phyloP scores from a whole-genome alignment of 169 alveolate genomes.

The Cryptosporidium parvum region DNA sequence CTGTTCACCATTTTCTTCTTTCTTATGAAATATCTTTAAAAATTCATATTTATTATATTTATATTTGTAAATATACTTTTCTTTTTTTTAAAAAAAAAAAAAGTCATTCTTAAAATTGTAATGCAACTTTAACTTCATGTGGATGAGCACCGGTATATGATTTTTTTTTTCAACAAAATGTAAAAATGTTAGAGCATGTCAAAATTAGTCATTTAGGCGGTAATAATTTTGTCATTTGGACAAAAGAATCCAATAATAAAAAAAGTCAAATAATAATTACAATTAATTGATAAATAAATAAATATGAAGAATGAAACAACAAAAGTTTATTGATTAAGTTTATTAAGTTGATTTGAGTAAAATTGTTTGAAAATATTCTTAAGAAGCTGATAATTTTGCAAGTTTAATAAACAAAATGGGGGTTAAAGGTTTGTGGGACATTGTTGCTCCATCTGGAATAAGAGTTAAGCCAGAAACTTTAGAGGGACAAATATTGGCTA shows the following conservation, averaged over 20 bases:
- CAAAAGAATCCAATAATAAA: not conserved
- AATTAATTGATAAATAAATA: not conserved
- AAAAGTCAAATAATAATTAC: not conserved
- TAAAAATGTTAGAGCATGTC: not conserved
- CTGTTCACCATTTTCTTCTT: not conserved
- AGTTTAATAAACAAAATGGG: constrained; percentile 80
- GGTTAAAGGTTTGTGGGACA: constrained; percentile 88
- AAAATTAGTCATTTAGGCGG: not conserved
- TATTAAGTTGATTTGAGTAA: not conserved
- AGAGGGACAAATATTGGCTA: constrained; percentile 87
- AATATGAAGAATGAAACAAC: not conserved
- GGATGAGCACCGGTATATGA: constrained; percentile 2
- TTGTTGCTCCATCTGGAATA: constrained; percentile 89
- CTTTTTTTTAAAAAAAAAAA: no score
- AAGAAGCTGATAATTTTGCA: not conserved
- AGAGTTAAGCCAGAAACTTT: constrained; percentile 85
- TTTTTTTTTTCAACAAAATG: not conserved
- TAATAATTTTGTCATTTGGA: not conserved
- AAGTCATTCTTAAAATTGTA: no score
- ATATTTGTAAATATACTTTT: no score
- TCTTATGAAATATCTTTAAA: no score
- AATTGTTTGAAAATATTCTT: no score
- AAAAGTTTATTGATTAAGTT: no score
- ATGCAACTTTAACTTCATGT: not conserved
- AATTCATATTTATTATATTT: not conserved